Evolutionary conservation across 108 stramenopile genomes (phyloP).

Genomic region (Nannochloropsis oceanica): DNA sequence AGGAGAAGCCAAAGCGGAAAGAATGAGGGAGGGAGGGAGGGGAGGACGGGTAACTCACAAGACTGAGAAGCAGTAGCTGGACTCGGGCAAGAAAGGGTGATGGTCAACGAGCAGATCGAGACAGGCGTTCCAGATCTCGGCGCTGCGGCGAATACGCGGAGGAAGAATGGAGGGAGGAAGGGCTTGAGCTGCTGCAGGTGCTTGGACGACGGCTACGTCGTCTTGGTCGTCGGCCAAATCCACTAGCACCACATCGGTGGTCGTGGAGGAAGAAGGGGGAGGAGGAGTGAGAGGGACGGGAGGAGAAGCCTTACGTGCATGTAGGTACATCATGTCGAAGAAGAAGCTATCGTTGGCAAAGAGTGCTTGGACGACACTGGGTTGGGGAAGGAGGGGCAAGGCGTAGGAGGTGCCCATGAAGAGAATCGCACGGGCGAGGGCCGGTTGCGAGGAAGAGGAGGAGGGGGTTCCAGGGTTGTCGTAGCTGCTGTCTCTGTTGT

Average conservation of each 20-base stretch:
- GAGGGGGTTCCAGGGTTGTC: background rate
- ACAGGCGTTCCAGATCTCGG: background rate
- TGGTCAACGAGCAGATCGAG: background rate
- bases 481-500: background rate
- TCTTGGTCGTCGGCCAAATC: too few species aligned
- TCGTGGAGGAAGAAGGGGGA: background rate
- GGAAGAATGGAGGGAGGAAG: background rate
- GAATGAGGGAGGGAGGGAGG: background rate
- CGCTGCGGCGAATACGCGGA: background rate
- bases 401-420: background rate
- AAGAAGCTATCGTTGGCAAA: background rate
- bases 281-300: background rate
- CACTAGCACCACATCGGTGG: background rate
- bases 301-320: background rate
- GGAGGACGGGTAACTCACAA: background rate
- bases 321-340: background rate
- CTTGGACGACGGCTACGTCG: too few species aligned
- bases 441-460: background rate
- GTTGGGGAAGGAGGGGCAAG: background rate
- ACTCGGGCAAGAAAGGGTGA: background rate
- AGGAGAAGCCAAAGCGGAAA: too few species aligned
- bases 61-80: background rate
- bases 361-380: background rate
- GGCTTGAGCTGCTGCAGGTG: background rate
- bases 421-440: background rate